These are phyloP conservation scores for Thermomucor indicae-seudaticae DNA, from an alignment of 371 early-diverging fungal species.

Conservation along the genomic window DNA sequence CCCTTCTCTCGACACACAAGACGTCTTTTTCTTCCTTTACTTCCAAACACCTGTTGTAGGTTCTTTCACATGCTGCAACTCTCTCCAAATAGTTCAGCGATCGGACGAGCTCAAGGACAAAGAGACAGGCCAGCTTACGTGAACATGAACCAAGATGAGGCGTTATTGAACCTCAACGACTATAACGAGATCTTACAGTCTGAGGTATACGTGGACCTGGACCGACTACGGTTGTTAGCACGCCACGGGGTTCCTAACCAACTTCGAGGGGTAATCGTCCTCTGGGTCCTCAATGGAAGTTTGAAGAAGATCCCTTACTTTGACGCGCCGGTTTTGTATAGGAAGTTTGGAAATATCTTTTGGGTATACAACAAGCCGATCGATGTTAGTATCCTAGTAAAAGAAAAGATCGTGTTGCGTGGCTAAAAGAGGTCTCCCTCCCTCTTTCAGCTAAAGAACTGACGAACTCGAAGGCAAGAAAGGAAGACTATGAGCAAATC, in stretches of 20 bases:
- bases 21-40: background rate
- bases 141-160: slow-evolving; percentile 30
- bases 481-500: slow-evolving; percentile 69
- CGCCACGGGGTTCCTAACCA: slow-evolving; percentile 87
- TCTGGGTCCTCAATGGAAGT: too few relatives aligned
- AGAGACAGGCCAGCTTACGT: slow-evolving; percentile 4
- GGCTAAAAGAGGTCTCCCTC: slow-evolving; percentile 1
- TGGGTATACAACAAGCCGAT: slow-evolving; percentile 84
- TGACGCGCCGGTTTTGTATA: slow-evolving; percentile 20
- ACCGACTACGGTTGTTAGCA: slow-evolving; percentile 75
- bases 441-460: slow-evolving; percentile 64
- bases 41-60: background rate
- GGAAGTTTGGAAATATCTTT: slow-evolving; percentile 90
- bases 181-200: slow-evolving; percentile 81
- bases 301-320: too few relatives aligned
- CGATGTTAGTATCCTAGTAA: slow-evolving; percentile 58
- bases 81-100: slow-evolving; percentile 2
- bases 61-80: slow-evolving; percentile 11
- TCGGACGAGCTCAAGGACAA: slow-evolving; percentile 7
- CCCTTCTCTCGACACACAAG: too few relatives aligned
- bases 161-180: slow-evolving; percentile 61
- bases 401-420: background rate
- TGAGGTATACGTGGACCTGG: slow-evolving; percentile 85
- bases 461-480: slow-evolving; percentile 61
- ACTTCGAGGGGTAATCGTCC: slow-evolving; percentile 69